A percentile compares a stretch with the other conserved stretches of the same genome.
Conservation (phyloP, 352 stramenopile species). For the Pythium myriotylum region DNA sequence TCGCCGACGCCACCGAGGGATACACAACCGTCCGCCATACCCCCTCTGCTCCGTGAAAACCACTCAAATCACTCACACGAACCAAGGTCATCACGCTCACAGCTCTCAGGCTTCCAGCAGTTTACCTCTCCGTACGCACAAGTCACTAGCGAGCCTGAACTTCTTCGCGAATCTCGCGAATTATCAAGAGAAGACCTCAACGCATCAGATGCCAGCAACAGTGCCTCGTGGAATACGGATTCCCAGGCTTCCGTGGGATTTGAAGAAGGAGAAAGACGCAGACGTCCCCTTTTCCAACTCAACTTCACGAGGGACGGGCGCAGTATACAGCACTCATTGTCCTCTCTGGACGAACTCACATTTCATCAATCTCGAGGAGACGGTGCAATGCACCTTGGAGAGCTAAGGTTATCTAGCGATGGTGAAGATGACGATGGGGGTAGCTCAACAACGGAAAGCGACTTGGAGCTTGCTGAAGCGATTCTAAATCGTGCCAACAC, state of each 20-base stretch:
- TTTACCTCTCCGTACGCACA: slow-evolving; percentile 4
- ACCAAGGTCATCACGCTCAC: not conserved
- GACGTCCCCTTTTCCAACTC: slow-evolving; percentile 3
- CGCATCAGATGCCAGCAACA: slow-evolving; percentile 22
- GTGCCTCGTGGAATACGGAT: slow-evolving; percentile 24
- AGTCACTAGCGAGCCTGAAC: slow-evolving; percentile 8
- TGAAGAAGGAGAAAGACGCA: slow-evolving; percentile 14
- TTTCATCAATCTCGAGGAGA: slow-evolving; percentile 15
- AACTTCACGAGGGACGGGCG: not conserved
- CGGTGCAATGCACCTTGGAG: slow-evolving; percentile 26
- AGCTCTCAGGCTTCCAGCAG: slow-evolving; percentile 3
- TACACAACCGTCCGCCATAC: not conserved
- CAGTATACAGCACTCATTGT: slow-evolving; percentile 17
- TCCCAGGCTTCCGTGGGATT: slow-evolving; percentile 23
- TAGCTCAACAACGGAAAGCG: slow-evolving; percentile 24
- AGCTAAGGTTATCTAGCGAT: slow-evolving; percentile 27
- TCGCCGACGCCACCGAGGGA: slow-evolving; percentile 21
- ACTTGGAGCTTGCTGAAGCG: slow-evolving; percentile 28
- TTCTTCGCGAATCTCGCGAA: slow-evolving; percentile 20
- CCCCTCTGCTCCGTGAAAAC: not conserved
- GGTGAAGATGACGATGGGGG: slow-evolving; percentile 23
- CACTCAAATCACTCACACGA: not conserved
- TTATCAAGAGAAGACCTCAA: slow-evolving; percentile 31
- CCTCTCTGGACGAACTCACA: slow-evolving; percentile 20
- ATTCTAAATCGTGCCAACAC: slow-evolving; percentile 13